phyloP scores from a whole-genome alignment of 2,329 filamentous ascomycete genomes.

The Botrytis squamosa region DNA sequence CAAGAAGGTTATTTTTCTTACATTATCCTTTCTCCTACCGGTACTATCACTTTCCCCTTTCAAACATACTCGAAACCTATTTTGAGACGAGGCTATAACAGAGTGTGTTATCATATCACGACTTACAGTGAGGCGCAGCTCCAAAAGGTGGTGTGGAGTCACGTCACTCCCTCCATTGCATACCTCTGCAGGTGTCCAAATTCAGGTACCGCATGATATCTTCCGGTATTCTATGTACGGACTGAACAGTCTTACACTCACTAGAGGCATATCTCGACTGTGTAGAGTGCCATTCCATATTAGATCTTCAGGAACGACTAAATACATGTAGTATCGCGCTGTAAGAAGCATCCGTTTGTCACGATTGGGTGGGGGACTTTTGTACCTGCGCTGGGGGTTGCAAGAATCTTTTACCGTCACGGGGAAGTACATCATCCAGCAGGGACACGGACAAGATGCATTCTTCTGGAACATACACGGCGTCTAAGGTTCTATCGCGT shows the following conservation, averaged over 20 bases:
- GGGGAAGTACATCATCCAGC: neutral
- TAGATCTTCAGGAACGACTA: neutral
- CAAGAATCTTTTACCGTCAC: neutral
- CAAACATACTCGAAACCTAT: conserved; percentile 24
- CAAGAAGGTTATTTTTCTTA: neutral
- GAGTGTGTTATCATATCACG: neutral
- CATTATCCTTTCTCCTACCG: neutral
- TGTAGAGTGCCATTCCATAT: neutral
- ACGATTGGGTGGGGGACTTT: conserved; percentile 11
- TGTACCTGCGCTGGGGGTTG: conserved; percentile 15
- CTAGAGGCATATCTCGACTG: neutral
- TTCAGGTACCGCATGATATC: conserved; percentile 14
- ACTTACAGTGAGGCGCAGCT: conserved; percentile 17
- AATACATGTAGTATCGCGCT: neutral
- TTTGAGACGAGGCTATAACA: conserved; percentile 25
- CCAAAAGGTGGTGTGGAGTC: conserved; percentile 5
- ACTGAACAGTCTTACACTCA: neutral
- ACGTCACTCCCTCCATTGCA: conserved; percentile 21
- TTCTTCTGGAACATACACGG: conserved; percentile 20
- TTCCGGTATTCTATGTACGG: neutral
- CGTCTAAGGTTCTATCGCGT: conserved; percentile 12
- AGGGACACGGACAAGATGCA: neutral
- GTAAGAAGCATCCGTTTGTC: conserved; percentile 8
- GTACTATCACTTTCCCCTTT: neutral
- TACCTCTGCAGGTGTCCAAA: conserved; percentile 7